Evolutionary conservation across 495 filamentous ascomycete species (phyloP), one percentile per base, ranked within the genome.

Genomic region (Aspergillus sclerotiicarbonarius): DNA sequence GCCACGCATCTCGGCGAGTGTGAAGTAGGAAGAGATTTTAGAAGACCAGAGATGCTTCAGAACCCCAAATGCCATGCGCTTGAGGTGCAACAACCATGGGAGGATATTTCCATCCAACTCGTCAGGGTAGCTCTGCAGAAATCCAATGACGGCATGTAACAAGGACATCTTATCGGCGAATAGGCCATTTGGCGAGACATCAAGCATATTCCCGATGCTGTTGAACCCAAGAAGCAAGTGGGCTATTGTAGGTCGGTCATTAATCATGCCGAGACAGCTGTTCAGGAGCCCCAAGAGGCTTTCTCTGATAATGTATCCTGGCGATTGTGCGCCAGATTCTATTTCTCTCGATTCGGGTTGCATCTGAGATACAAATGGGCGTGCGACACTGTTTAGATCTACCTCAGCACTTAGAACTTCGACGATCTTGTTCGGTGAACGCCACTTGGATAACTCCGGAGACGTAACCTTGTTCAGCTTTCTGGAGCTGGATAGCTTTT

Each of bases 201-300:
- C 82, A 16, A 97, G 72, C n/a, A 77, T 75, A 50, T 81, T 81
- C 19, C 85, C 79, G 21, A 83, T 80, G 63, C 90, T 92, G 31
- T 79, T 77, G 67, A 99, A 97, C 0, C 94, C 94, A 19, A 99
- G 87, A 18, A 99, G 73, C 44, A 94, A 78, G 71, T 99, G 94
- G 3, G 93, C 92, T 47, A 98, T 84, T 15, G 86, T 93, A 5
- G 93, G 91, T 46, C 80, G 73, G 62, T 87, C 82, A 29, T 87
- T 84, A 29, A 86, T 83, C 16, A 86, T 82, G 41, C 78, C 80
- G 8, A 99, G 72, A 67, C 89, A 92, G 60, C 82, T 83, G 64
- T 90, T 87, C 29, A 99, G 78, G 59, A 97, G 90, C 41, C 88
- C 86, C 9, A 98, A 80, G 29, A 97, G 84, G 54, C 83, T 83